A percentile compares a stretch with the other conserved stretches of the same genome.
phyloP scores from a whole-genome alignment of 495 filamentous ascomycete species.

The Hypoxylon fragiforme region DNA sequence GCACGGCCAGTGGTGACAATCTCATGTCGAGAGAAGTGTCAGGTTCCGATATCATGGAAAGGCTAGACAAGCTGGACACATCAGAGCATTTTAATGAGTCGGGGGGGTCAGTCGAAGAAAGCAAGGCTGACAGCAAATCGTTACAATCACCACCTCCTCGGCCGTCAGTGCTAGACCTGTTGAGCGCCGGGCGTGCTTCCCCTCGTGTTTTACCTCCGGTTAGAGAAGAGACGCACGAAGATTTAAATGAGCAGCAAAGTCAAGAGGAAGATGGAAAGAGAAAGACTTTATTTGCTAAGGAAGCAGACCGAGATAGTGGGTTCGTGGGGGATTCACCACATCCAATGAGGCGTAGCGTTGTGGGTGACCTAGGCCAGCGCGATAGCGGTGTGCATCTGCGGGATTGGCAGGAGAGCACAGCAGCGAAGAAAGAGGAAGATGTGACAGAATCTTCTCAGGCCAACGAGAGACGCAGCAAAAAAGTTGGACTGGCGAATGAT shows the following conservation, averaged over 20 bases:
- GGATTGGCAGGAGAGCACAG: conserved; percentile 35
- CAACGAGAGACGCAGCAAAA: conserved; percentile 28
- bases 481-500: conserved; percentile 29
- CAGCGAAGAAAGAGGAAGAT: conserved; percentile 15
- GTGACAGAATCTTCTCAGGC: conserved; percentile 21
- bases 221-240: conserved; percentile 45
- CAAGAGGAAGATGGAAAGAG: not conserved
- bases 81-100: conserved; percentile 26
- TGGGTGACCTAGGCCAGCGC: conserved; percentile 42
- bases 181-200: conserved; percentile 42
- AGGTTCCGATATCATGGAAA: conserved; percentile 27
- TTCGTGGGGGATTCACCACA: conserved; percentile 49
- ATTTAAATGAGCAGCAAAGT: conserved; percentile 35
- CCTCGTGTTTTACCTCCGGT: conserved; percentile 46
- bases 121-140: conserved; percentile 5
- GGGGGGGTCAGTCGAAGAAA: conserved; percentile 7
- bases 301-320: conserved; percentile 54
- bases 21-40: conserved; percentile 10
- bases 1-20: not conserved
- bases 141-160: conserved; percentile 20
- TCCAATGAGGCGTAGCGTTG: conserved; percentile 35
- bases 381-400: conserved; percentile 59
- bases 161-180: conserved; percentile 22
- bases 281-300: conserved; percentile 22
- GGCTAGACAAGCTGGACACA: conserved; percentile 27